These are phyloP conservation scores for Cyclotella choctawhatcheeana DNA, from an alignment of 108 stramenopile species.

Conservation along the genomic window DNA sequence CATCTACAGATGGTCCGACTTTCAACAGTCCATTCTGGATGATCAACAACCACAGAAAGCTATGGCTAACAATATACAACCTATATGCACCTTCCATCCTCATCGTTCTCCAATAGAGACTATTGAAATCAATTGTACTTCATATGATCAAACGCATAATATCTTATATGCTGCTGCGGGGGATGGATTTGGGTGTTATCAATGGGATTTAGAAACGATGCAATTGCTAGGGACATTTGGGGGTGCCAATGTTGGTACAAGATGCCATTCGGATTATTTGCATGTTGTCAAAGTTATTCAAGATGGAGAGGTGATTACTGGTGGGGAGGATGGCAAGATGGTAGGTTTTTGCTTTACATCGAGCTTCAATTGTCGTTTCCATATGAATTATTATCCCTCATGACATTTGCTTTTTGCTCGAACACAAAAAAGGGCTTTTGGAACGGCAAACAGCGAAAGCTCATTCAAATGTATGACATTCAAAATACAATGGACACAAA, in stretches of 20 bases:
- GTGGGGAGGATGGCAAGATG: conserved; percentile 61
- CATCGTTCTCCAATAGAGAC: conserved; percentile 50
- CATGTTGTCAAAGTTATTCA: conserved; percentile 50
- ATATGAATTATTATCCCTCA: background rate
- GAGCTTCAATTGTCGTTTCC: background rate
- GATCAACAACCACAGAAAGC: background rate
- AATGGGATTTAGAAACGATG: conserved; percentile 59
- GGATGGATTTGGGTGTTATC: conserved; percentile 64
- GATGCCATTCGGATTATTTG: conserved; percentile 49
- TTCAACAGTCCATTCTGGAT: conserved; percentile 30
- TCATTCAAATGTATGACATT: conserved; percentile 52
- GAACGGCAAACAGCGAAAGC: conserved; percentile 48
- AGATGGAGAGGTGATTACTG: conserved; percentile 40
- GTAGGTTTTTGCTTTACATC: conserved; percentile 14
- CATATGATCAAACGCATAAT: conserved; percentile 24
- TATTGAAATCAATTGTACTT: conserved; percentile 48
- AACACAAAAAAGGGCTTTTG: conserved; percentile 39
- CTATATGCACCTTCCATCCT: conserved; percentile 38
- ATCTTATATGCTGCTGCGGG: conserved; percentile 58
- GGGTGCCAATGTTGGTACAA: background rate
- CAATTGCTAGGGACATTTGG: conserved; percentile 51
- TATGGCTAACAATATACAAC: conserved; percentile 10
- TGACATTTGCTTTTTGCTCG: background rate
- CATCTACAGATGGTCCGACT: conserved; percentile 52
- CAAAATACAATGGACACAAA: conserved; percentile 44